Conservation (phyloP, 2,329 filamentous ascomycete species). For the Colletotrichum trifolii region DNA sequence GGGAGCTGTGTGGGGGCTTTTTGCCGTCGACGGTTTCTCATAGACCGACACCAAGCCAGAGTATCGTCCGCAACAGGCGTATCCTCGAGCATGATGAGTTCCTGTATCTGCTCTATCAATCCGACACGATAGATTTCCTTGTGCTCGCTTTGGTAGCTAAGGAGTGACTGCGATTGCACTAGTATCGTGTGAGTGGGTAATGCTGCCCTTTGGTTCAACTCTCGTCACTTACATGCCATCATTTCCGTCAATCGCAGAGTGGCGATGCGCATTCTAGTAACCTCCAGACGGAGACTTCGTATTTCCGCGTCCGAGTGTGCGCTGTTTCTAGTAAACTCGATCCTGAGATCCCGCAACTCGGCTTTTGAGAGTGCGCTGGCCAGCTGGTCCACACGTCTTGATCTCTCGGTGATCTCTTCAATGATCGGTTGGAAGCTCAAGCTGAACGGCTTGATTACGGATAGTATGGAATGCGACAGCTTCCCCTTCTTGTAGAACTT, state of each 20-base stretch:
- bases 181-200: too few relatives aligned
- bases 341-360: not conserved
- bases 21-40: not conserved
- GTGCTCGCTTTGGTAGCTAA: not conserved
- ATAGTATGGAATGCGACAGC: not conserved
- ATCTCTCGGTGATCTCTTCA: not conserved
- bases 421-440: not conserved
- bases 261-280: not conserved
- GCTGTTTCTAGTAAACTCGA: not conserved
- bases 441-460: not conserved
- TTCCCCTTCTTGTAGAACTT: constrained; percentile 3
- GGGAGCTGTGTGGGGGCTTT: not conserved
- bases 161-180: not conserved
- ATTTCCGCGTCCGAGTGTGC: too few relatives aligned
- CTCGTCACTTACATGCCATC: constrained; percentile 1
- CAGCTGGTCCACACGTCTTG: not conserved
- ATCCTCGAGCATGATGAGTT: not conserved
- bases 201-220: not conserved
- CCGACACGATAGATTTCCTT: rapidly evolving
- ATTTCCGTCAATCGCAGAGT: constrained; percentile 8
- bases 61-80: not conserved
- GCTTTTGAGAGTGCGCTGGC: not conserved
- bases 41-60: constrained; percentile 1
- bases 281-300: too few relatives aligned
- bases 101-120: not conserved